Evolutionary conservation across 2,329 filamentous ascomycete genomes (phyloP).

Genomic region (Colletotrichum endophyticum): DNA sequence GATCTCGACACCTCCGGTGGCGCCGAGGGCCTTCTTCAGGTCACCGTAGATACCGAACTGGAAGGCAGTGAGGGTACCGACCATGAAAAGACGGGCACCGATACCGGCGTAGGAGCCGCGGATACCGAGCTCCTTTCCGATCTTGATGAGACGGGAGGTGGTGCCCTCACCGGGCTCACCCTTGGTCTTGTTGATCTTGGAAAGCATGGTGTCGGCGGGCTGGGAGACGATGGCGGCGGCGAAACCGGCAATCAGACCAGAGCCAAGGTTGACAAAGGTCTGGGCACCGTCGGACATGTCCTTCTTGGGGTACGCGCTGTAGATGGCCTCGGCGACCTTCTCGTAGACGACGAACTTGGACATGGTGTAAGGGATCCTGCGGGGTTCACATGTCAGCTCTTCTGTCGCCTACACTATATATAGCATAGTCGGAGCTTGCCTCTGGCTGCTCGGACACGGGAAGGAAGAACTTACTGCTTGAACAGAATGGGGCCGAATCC

Average conservation of each 20-base stretch:
- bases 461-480: constrained; percentile 66
- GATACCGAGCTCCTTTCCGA: constrained; percentile 83
- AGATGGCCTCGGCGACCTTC: constrained; percentile 81
- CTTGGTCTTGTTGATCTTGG: constrained; percentile 96
- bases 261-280: constrained; percentile 79
- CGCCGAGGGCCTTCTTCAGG: constrained; percentile 64
- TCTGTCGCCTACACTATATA: not conserved
- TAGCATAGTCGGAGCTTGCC: not conserved
- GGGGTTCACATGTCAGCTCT: not conserved
- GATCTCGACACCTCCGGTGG: constrained; percentile 79
- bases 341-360: constrained; percentile 95
- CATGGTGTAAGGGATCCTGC: constrained; percentile 89
- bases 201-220: constrained; percentile 92
- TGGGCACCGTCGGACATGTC: constrained; percentile 70
- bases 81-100: constrained; percentile 69
- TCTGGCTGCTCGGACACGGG: not conserved
- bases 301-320: constrained; percentile 72
- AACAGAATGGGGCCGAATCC: constrained; percentile 88
- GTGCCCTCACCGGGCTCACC: constrained; percentile 86
- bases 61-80: constrained; percentile 76
- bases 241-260: constrained; percentile 67
- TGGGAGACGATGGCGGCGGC: constrained; percentile 87
- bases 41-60: constrained; percentile 92
- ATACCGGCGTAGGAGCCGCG: constrained; percentile 81
- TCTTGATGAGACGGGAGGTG: constrained; percentile 82